Conservation (phyloP, 2,329 filamentous ascomycete species). For the Thelonectria rubi region DNA sequence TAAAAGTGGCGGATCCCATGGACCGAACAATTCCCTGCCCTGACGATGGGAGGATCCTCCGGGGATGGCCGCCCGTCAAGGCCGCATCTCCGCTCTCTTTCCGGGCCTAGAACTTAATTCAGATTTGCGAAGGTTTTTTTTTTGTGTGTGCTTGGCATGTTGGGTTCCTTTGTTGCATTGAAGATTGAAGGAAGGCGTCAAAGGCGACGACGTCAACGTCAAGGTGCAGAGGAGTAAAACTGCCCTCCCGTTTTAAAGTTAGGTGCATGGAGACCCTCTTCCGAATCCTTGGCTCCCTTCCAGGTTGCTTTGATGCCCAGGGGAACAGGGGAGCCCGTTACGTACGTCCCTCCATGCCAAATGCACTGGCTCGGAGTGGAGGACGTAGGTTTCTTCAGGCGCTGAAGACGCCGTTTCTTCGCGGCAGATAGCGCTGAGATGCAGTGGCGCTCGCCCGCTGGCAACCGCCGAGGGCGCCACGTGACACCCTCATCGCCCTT, state of each 20-base stretch:
- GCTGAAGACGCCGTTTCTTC: slow-evolving; percentile 35
- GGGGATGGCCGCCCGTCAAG: not conserved
- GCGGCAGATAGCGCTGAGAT: slow-evolving; percentile 39
- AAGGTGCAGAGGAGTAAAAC: slow-evolving; percentile 7
- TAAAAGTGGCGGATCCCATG: slow-evolving; percentile 9
- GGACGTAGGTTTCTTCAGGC: slow-evolving; percentile 5
- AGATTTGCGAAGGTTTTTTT: not conserved
- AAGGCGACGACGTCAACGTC: not conserved
- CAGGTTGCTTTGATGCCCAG: not conserved
- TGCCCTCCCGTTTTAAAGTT: slow-evolving; percentile 28
- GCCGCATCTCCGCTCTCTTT: slow-evolving; percentile 4
- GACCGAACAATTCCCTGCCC: slow-evolving; percentile 2
- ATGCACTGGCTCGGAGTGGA: slow-evolving; percentile 11
- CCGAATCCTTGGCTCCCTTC: slow-evolving; percentile 13
- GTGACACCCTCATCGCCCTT: slow-evolving; percentile 41
- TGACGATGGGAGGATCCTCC: not conserved
- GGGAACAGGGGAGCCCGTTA: slow-evolving; percentile 21
- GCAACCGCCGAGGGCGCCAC: slow-evolving; percentile 37
- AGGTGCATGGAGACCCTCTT: slow-evolving; percentile 27
- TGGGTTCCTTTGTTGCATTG: not conserved
- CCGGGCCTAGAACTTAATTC: slow-evolving; percentile 3
- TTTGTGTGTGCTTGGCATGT: slow-evolving; percentile 4
- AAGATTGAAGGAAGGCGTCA: too few species aligned
- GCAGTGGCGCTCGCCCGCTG: slow-evolving; percentile 27
- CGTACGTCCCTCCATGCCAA: slow-evolving; percentile 3